Evolutionary conservation across 2,329 filamentous ascomycete genomes (phyloP), one percentile per base, ranked within the genome.

Genomic region (Rhynchosporium secalis): DNA sequence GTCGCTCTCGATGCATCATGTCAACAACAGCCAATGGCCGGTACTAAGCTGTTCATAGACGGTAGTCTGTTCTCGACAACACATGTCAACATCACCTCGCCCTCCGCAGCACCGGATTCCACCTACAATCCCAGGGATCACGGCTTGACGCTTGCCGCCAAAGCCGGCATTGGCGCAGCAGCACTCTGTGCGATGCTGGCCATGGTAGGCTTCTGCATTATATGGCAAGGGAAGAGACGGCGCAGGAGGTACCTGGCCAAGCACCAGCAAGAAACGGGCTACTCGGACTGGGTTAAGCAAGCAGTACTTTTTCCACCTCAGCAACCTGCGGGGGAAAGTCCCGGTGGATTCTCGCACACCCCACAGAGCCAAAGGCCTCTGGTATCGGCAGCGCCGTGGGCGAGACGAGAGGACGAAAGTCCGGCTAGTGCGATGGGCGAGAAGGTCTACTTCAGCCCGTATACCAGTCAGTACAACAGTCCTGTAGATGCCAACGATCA

Each of bases 401-500:
- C 56, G 0, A 59, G 61, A 41, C 62, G 59, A 58, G 41, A 20
- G 13, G 67, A 71, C 10, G 64, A 68, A 15, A 68, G 64, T 47
- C 72, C 71, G 1, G 62, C 65, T 2, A 69, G 66, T 80, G 31
- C 84, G 79, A 63, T 63, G 10, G 65, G 64, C 3, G 71, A 72
- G 56, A 70, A 71, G 28, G 78, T 77, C 6, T 84, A 86, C 73
- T 80, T 85, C 66, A 86, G 83, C 3, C 85, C 85, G 0, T 87
- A 87, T 70, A 79, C 77, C 26, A 85, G 83, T 46, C 82, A 85
- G 63, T 86, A 80, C 74, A 84, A 77, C 72, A 86, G 83, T 68
- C 85, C 85, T 0, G 77, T 84, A 4, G 67, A 60, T 2, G 70
- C 69, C 62, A 67, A 51, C 55, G 49, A 59, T 8, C 56, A 58